Base-by-base conservation (phyloP, 164 flowering plant genomes). In the Liriodendron chinense region DNA sequence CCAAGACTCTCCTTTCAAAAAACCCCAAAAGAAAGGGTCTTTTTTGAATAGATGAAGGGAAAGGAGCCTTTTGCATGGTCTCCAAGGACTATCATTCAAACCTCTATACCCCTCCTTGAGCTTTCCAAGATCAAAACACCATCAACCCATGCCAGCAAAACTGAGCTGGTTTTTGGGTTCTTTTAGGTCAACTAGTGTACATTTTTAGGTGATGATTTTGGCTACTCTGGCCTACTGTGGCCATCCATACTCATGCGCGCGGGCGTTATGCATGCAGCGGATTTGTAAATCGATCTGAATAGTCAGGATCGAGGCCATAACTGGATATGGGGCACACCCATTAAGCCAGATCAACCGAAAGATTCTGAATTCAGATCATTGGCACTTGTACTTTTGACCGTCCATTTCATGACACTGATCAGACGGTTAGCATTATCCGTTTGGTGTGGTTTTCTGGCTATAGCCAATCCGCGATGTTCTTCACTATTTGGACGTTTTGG, bases 1-100 rank as follows among this genome's bases (percentile, higher is more conserved):
- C 26, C 67, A 22, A 20, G 14, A 22, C n/a, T 18, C 48, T 4
- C 22, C 69, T 28, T 28, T 67, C 20, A 25, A 20, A 69, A 69
- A 8, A 47, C 7, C 21, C n/a, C 50, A 47, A 47, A 69, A 69
- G 71, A 2, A 43, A 24, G 67, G 67, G 14, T 64, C 22, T 49
- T 81, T 76, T 86, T 76, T 78, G 67, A 76, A 81, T 26, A 78
- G 69, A 68, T 76, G 72, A 77, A 81, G 77, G 61, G 68, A 78
- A 78, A 73, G 78, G 71, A 50, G 73, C 70, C 79, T 87, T 86
- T 81, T 87, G 90, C 91, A 86, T 87, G 90, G 92, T 89, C 91
- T 88, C 86, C 89, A 76, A 89, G 89, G 64, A 83, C 48, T 28
- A 81, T 83, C 25, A 86, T 87, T 86, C 74, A 77, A 82, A 72